phyloP scores from a whole-genome alignment of 495 filamentous ascomycete genomes.

The Podospora fimiseda region DNA sequence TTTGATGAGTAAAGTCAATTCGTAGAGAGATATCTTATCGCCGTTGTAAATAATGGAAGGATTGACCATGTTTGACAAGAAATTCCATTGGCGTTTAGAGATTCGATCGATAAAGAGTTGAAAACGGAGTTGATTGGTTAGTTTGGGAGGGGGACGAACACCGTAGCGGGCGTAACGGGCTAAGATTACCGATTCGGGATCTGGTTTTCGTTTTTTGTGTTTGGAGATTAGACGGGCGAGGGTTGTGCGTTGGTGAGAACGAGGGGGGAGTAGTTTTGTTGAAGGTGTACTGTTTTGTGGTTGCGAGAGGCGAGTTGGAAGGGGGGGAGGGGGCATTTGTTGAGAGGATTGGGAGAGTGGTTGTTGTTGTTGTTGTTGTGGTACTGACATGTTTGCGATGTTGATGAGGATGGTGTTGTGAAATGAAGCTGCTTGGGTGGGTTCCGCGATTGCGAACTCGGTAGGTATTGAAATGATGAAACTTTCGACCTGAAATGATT shows the following conservation, averaged over 20 bases:
- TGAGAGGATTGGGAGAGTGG: neutral
- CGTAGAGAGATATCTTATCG: constrained; percentile 17
- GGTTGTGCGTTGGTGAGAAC: no score
- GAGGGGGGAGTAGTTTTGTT: no score
- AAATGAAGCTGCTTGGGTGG: no score
- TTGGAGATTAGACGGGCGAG: no score
- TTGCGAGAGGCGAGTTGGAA: neutral
- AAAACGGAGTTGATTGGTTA: constrained; percentile 13
- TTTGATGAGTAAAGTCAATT: constrained; percentile 17
- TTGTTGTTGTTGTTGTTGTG: neutral
- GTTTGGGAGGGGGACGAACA: constrained; percentile 5
- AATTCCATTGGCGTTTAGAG: constrained; percentile 16
- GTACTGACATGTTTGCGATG: no score
- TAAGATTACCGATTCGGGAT: neutral
- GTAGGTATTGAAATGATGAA: no score
- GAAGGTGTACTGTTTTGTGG: no score
- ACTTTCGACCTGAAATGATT: no score
- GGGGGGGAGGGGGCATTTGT: neutral
- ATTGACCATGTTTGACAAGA: constrained; percentile 11
- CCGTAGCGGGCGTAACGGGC: neutral
- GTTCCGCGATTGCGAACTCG: no score
- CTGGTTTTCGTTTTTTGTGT: neutral
- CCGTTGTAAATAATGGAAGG: constrained; percentile 19
- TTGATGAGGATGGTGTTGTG: no score
- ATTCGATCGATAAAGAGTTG: constrained; percentile 16